A percentile compares a stretch with the other conserved stretches of the same genome.
These are phyloP conservation scores for Diutina scorzettiae DNA, from an alignment of 1,139 yeast species.

Conservation along the genomic window DNA sequence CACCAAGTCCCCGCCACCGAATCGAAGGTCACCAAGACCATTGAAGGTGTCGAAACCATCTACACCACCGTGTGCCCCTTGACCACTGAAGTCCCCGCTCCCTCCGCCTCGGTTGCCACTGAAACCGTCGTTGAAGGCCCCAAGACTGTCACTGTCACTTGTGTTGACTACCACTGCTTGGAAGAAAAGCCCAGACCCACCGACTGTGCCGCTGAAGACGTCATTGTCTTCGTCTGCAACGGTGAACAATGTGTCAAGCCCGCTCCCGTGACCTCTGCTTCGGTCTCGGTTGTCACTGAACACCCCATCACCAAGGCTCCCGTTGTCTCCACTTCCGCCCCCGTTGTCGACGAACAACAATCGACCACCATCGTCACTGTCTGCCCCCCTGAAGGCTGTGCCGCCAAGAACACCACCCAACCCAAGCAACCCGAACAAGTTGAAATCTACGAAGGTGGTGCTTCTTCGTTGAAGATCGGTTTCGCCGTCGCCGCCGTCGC, in stretches of 20 bases:
- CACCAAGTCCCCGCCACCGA: conserved; percentile 4
- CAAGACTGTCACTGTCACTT: conserved; percentile 3
- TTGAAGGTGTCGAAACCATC: conserved; percentile 5
- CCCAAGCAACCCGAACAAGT: conserved; percentile 5
- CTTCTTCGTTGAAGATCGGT: conserved; percentile 3
- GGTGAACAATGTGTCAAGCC: conserved; percentile 3
- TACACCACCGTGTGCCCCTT: conserved; percentile 6
- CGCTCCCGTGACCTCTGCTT: neutral
- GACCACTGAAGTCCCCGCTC: neutral
- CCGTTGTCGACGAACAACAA: neutral
- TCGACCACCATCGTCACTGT: neutral
- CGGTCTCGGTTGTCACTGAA: neutral
- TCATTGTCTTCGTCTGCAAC: conserved; percentile 6
- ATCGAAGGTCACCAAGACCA: conserved; percentile 5
- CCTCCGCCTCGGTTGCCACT: neutral
- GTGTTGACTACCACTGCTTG: conserved; percentile 2
- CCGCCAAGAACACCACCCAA: neutral
- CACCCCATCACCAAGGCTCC: neutral
- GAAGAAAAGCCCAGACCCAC: conserved; percentile 5
- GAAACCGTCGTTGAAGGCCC: neutral
- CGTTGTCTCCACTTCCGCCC: neutral
- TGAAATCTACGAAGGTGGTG: conserved; percentile 2
- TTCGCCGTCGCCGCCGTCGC: conserved; percentile 6
- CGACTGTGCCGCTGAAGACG: neutral
- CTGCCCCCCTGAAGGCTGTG: conserved; percentile 5